Base-by-base conservation (phyloP, 345 rosid genomes). In the Pistacia integerrima region DNA sequence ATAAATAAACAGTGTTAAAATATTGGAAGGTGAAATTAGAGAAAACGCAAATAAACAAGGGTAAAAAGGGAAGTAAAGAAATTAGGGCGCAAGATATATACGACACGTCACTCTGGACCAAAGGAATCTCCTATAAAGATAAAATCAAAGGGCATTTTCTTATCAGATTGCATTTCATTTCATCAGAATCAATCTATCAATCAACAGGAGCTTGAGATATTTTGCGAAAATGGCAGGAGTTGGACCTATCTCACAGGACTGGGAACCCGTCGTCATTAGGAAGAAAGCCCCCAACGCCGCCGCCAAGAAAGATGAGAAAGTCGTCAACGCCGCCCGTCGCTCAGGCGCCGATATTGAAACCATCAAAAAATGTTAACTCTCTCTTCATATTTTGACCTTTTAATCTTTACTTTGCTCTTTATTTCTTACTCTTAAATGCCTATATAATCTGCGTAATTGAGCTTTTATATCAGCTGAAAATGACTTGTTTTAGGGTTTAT, bases 261-360 rank as follows among this genome's bases (percentile, higher is more conserved):
- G 97, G 97, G 97, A 90, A 72, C 97, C 97, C 3, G 93, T 92
- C 49, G 95, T 90, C 33, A 90, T 92, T 76, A 84, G 93, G 12
- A 92, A 92, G 88, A 90, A 88, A 72, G 86, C 90, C 36, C 90
- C 90, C 1, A 88, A 67, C 88, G 82, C 93, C 11, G 91, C 91
- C 70, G 74, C 89, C 51, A 90, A 90, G 85, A 92, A 90, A 81
- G 97, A 92, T 59, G 97, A 92, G 83, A 90, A 92, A 81, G 84
- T 84, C 76, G 97, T 92, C 79, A 92, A 90, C 89, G 93, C 93
- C 80, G 97, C 97, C 70, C 93, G 95, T 35, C 91, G 97, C 13
- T 17, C 91, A 52, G 97, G 97, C 48, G 97, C 92, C 62, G 92
- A 90, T 69, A 89, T 92, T 81, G 97, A 92, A 58, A 73, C 94